phyloP scores from a whole-genome alignment of 768 basidiomycete genomes.

The Hebeloma cylindrosporum region DNA sequence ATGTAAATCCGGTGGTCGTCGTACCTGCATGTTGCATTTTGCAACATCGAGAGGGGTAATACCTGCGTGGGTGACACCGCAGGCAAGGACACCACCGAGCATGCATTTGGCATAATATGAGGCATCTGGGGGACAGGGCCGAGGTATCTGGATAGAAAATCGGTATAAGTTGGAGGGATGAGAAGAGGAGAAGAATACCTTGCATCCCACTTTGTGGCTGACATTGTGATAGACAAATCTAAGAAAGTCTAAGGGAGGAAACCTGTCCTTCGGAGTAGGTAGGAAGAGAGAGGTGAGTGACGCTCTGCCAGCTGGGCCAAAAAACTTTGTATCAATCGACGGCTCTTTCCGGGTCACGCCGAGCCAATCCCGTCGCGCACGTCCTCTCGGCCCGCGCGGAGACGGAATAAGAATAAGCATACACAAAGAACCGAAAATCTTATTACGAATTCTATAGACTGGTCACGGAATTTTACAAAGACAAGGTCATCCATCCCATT shows the following conservation, averaged over 20 bases:
- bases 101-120: conserved; percentile 83
- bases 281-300: conserved; percentile 22
- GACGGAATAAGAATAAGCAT: conserved; percentile 1
- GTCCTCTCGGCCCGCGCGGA: conserved; percentile 17
- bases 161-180: neutral
- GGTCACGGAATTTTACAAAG: conserved; percentile 28
- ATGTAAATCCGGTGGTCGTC: conserved; percentile 19
- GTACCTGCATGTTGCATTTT: conserved; percentile 90
- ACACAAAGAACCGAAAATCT: neutral
- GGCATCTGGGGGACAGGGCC: conserved; percentile 77
- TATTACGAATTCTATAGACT: neutral
- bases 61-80: conserved; percentile 85
- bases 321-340: conserved; percentile 28
- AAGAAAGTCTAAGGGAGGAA: conserved; percentile 29
- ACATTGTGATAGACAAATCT: conserved; percentile 44
- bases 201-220: conserved; percentile 73
- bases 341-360: conserved; percentile 39
- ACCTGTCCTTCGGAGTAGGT: conserved; percentile 24
- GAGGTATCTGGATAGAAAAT: conserved; percentile 44
- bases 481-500: conserved; percentile 20
- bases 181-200: conserved; percentile 40
- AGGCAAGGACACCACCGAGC: conserved; percentile 85
- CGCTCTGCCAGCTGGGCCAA: conserved; percentile 22
- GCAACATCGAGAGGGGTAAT: conserved; percentile 87
- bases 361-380: conserved; percentile 37